Evolutionary conservation across 805 yeast genomes (phyloP).

Genomic region (Schizosaccharomyces octosporus): DNA sequence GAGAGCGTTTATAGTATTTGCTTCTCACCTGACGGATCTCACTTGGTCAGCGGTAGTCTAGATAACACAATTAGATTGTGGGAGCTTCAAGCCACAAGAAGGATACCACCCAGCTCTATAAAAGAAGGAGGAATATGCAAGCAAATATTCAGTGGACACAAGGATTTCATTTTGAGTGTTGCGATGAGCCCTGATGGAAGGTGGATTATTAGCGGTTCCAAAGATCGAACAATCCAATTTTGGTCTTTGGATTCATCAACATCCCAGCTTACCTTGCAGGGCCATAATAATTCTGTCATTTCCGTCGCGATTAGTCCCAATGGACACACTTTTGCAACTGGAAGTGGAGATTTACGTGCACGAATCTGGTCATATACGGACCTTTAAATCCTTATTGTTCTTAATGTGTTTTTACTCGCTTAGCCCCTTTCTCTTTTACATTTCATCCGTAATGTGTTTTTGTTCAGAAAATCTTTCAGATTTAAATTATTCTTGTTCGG

Average conservation of each 20-base stretch:
- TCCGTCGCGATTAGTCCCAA: conserved; percentile 77
- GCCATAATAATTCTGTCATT: conserved; percentile 86
- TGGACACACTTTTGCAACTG: conserved; percentile 83
- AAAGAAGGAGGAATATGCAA: conserved; percentile 34
- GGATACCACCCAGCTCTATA: conserved; percentile 13
- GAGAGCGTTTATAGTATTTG: conserved; percentile 90
- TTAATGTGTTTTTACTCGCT: no score
- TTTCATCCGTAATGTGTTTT: no score
- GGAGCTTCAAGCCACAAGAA: conserved; percentile 42
- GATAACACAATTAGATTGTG: conserved; percentile 90
- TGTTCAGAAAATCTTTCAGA: no score
- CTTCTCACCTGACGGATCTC: conserved; percentile 72
- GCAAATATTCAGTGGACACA: conserved; percentile 84
- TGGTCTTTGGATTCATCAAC: conserved; percentile 88
- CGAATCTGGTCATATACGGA: conserved; percentile 49
- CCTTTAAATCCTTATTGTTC: not conserved
- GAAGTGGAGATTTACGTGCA: conserved; percentile 92
- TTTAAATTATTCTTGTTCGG: no score
- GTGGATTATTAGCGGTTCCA: conserved; percentile 79
- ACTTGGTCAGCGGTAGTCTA: conserved; percentile 79
- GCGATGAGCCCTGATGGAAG: conserved; percentile 84
- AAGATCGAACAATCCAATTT: conserved; percentile 88
- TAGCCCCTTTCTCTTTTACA: no score
- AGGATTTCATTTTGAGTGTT: conserved; percentile 80
- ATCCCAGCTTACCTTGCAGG: conserved; percentile 84